Evolutionary conservation across 257 asterid species (phyloP).

Genomic region (Penstemon barbatus): DNA sequence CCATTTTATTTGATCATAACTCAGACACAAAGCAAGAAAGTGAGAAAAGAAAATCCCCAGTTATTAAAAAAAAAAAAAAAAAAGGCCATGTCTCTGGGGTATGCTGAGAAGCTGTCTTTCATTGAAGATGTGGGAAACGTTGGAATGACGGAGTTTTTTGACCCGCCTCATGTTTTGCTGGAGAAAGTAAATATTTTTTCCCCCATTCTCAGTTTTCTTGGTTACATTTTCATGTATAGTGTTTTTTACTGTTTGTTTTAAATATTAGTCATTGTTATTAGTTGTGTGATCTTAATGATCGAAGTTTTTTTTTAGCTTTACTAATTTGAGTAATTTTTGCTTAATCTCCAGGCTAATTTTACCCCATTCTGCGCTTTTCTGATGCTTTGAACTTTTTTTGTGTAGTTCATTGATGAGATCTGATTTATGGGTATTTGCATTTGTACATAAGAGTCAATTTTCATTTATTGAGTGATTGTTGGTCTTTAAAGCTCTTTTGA

Average conservation of each 20-base stretch:
- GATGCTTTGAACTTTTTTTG: slow-evolving; percentile 20
- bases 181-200: slow-evolving; percentile 50
- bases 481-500: background rate
- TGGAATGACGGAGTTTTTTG: slow-evolving; percentile 84
- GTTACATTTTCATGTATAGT: background rate
- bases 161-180: slow-evolving; percentile 69
- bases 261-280: background rate
- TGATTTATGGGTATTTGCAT: slow-evolving; percentile 38
- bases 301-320: slow-evolving; percentile 19
- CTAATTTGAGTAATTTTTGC: slow-evolving; percentile 27
- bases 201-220: background rate
- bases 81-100: slow-evolving; percentile 79
- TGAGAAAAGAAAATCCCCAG: background rate
- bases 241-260: slow-evolving; percentile 7
- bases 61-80: slow-evolving; percentile 6
- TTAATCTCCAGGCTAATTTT: slow-evolving; percentile 17
- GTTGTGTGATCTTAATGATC: slow-evolving; percentile 31
- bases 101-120: slow-evolving; percentile 85
- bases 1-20: slow-evolving; percentile 35
- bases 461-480: background rate
- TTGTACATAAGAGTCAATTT: slow-evolving; percentile 13
- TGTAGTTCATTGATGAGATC: slow-evolving; percentile 40
- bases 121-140: slow-evolving; percentile 97
- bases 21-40: slow-evolving; percentile 6
- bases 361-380: slow-evolving; percentile 12